Conservation (phyloP, 140 eudicot genomes). For the Cichorium intybus region DNA sequence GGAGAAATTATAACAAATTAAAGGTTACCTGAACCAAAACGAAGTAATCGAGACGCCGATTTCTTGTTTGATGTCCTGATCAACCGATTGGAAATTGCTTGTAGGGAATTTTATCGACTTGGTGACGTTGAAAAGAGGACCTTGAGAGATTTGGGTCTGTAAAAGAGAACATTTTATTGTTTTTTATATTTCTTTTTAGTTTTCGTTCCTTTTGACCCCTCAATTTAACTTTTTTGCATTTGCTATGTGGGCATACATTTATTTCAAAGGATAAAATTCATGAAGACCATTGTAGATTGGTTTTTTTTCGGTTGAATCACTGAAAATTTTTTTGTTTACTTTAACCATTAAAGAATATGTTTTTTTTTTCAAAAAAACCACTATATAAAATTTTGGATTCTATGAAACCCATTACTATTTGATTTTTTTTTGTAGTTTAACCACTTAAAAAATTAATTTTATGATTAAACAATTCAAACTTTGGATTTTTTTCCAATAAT, state of each 20-base stretch:
- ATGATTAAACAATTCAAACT: too few species aligned
- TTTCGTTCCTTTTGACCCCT: not conserved
- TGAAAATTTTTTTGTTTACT: too few species aligned
- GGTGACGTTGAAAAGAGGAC: constrained; percentile 21
- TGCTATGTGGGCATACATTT: not conserved
- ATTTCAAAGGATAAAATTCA: too few species aligned
- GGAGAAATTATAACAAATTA: not conserved
- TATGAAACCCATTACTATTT: too few species aligned
- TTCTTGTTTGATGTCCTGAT: constrained; percentile 13
- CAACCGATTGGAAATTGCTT: constrained; percentile 12
- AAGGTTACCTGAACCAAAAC: constrained; percentile 23
- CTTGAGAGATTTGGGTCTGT: constrained; percentile 23
- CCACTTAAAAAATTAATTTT: too few species aligned
- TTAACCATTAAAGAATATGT: too few species aligned
- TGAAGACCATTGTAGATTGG: too few species aligned
- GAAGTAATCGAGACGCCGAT: constrained; percentile 12
- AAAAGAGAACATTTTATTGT: not conserved
- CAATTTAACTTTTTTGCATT: not conserved
- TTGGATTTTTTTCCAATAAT: too few species aligned
- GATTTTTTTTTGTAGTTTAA: too few species aligned
- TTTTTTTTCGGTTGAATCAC: too few species aligned
- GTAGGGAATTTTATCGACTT: constrained; percentile 14
- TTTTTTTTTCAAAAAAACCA: too few species aligned
- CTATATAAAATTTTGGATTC: too few species aligned
- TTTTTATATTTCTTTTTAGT: not conserved